Base-by-base conservation (phyloP, 257 asterid species). In the Nicotiana attenuata region DNA sequence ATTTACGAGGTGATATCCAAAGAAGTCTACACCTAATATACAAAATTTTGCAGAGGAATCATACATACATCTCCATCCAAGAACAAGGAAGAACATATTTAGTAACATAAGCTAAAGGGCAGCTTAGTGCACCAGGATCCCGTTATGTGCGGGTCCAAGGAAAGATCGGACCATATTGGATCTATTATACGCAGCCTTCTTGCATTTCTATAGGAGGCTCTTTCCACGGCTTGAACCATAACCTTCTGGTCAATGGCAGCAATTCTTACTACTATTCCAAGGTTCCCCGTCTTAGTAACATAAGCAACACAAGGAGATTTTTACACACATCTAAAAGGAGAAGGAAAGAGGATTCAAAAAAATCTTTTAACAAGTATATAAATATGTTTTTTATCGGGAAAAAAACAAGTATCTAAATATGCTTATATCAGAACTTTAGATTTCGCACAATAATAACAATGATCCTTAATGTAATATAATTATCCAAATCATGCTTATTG, bases 71-170 rank as follows among this genome's bases (percentile, higher is more conserved):
- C 66, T 60, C 16, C 66, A 20, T 60, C 29, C 66, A 10, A 20
- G 66, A 60, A 60, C 64, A 60, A 22, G 31, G 29, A 60, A 26
- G 29, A 20, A 20, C 66, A 5, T 60, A 50, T 15, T 73, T 50
- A 73, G 79, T 50, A 73, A 73, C 41, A 73, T 73, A 73, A 73
- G 61, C 63, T 14, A 14, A 24, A 73, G 79, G 60, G 79, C 16
- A 16, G 5, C 16, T 20, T 0, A 56, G 38, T 24, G 79, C 79
- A 47, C 79, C 50, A 47, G 50, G 61, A 73, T 47, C 41, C 79
- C n/a, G 15, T 7, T 73, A 73, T 47, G 16, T 0, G 33, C 33
- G 20, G 20, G 38, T 73, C 79, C 41, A 47, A 13, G 61, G 50
- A 47, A 73, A 73, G 61, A 24, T 13, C 35, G 3, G 79, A 47